Percentiles rank a stretch among this genome's conserved stretches.
phyloP scores from a whole-genome alignment of 2,329 filamentous ascomycete genomes.

The Aspergillus brasiliensis region DNA sequence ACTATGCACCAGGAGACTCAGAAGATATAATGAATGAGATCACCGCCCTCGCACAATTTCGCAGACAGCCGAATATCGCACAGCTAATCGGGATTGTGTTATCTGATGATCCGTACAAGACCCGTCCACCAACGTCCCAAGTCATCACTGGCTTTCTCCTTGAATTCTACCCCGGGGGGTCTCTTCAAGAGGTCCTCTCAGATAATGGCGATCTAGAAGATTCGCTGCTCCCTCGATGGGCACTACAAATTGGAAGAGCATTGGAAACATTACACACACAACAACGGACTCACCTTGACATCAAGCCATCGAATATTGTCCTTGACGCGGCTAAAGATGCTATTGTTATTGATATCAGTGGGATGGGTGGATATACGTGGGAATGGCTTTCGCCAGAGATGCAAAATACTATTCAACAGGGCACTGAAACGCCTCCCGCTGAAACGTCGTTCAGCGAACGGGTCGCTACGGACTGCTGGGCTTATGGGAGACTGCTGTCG shows the following conservation, averaged over 20 bases:
- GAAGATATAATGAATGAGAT: slow-evolving; percentile 21
- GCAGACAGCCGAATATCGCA: slow-evolving; percentile 17
- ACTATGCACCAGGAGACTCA: slow-evolving; percentile 19
- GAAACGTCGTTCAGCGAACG: neutral
- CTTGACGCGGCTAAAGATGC: slow-evolving; percentile 19
- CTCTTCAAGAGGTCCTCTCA: slow-evolving; percentile 15
- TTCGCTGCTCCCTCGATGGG: neutral
- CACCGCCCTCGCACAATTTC: slow-evolving; percentile 16
- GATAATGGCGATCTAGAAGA: neutral
- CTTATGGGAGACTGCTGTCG: neutral
- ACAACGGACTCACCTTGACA: slow-evolving; percentile 22
- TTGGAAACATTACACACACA: slow-evolving; percentile 12
- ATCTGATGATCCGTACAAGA: neutral
- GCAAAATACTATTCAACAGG: neutral
- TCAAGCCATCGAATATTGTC: slow-evolving; percentile 24
- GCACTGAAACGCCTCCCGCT: neutral
- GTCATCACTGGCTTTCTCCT: slow-evolving; percentile 22
- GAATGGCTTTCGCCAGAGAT: neutral
- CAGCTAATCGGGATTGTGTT: slow-evolving; percentile 19
- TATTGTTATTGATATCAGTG: neutral
- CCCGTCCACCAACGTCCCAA: neutral
- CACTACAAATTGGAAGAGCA: slow-evolving; percentile 9
- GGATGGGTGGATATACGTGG: neutral
- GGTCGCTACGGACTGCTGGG: neutral
- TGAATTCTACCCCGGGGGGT: slow-evolving; percentile 20